Evolutionary conservation across 148 eudicot genomes (phyloP), one percentile per base, ranked within the genome.

Genomic region (Camellia granthamiana): DNA sequence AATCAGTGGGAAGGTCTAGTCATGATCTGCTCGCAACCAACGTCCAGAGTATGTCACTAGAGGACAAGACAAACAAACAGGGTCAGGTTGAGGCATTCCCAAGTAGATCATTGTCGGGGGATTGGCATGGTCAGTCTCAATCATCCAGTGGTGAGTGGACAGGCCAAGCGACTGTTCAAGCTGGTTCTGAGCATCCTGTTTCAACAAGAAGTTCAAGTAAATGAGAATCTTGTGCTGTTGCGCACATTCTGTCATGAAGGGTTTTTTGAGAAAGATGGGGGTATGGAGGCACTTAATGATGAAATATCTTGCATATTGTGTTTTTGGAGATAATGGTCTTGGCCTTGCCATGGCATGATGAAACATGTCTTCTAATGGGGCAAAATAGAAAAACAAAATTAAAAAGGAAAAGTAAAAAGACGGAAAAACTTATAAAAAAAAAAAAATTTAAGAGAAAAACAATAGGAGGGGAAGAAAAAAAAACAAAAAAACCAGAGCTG

Each of bases 31-130:
- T 88, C 63, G 52, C 86, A 59, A 75, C 83, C 74, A 85, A 77
- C 58, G 43, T 88, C 61, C 90, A 87, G 76, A 83, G 81, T 80
- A 21, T 92, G 70, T 70, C 89, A 54, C 68, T 90, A 41, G 88
- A 88, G 66, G 90, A 90, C 46, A 86, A 76, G 83, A 59, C 77
- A 78, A 80, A 16, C 71, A 80, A 71, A 12, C 73, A 76, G 74
- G 87, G 44, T 67, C 67, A 41, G 13, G 80, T 84, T 59, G 85
- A 66, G 30, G 43, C 69, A 13, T 75, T 62, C 23, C 61, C 46
- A 19, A 81, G 84, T 23, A 76, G 81, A 82, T 85, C 88, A 54
- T 83, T 81, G 16, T 87, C 93, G 1, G 85, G 87, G 63, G 86
- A 87, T 44, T 78, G 66, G 42, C 79, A 42, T 81, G 75, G 74